Evolutionary conservation across 148 eudicot genomes (phyloP).

Genomic region (Arctostaphylos glauca): DNA sequence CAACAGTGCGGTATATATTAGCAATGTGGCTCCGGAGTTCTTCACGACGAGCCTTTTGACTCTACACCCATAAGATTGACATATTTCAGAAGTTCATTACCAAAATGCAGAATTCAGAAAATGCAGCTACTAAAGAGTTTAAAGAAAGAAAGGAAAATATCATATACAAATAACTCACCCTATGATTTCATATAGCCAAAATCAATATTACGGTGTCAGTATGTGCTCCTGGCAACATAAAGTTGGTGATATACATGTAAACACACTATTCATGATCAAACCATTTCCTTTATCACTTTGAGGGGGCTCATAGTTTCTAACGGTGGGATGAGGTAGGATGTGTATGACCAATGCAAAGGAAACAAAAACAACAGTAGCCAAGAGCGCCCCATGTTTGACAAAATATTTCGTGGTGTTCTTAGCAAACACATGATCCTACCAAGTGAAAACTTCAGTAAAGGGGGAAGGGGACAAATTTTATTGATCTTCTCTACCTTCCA

Average conservation of each 20-base stretch:
- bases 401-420: neutral
- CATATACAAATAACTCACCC: slow-evolving; percentile 2
- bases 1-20: slow-evolving; percentile 84
- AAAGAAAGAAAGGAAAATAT: neutral
- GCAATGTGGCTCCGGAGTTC: slow-evolving; percentile 87
- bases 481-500: slow-evolving; percentile 76
- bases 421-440: neutral
- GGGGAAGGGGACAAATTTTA: slow-evolving; percentile 1
- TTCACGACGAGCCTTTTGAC: slow-evolving; percentile 95
- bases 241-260: neutral
- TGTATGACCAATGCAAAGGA: neutral
- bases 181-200: neutral
- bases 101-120: slow-evolving; percentile 2
- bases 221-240: neutral
- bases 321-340: neutral
- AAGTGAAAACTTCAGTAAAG: neutral
- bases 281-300: neutral
- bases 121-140: neutral
- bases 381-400: neutral
- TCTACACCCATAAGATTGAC: slow-evolving; percentile 43
- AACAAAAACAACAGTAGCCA: neutral
- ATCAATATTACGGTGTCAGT: neutral
- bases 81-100: slow-evolving; percentile 4
- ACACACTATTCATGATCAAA: neutral
- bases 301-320: neutral